A percentile compares a stretch with the other conserved stretches of the same genome.
phyloP scores from a whole-genome alignment of 2,329 filamentous ascomycete genomes.

The Hymenotorrendiella dingleyae region DNA sequence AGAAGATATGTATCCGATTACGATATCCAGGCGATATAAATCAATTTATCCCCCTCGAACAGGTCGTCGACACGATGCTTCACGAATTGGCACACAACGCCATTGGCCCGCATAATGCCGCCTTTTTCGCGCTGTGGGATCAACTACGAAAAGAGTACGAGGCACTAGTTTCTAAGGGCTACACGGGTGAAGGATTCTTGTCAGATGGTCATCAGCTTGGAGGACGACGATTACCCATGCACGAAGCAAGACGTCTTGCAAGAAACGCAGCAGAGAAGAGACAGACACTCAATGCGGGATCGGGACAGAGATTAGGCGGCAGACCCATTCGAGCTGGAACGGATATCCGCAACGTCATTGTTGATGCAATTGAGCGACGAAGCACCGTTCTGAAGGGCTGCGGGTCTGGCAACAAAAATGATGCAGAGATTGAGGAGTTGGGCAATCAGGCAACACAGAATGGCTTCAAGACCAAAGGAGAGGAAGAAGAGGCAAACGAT shows the following conservation, averaged over 20 bases:
- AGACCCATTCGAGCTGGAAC: slow-evolving; percentile 47
- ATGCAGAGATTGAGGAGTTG: slow-evolving; percentile 59
- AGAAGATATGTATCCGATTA: slow-evolving; percentile 76
- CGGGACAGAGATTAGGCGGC: slow-evolving; percentile 70
- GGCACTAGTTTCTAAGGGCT: slow-evolving; percentile 70
- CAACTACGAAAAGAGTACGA: slow-evolving; percentile 83
- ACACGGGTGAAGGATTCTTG: slow-evolving; percentile 85
- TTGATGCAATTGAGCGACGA: slow-evolving; percentile 63
- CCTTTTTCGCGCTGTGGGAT: slow-evolving; percentile 84
- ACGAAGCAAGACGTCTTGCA: slow-evolving; percentile 71
- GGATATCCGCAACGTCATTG: slow-evolving; percentile 68
- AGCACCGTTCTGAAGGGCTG: slow-evolving; percentile 67
- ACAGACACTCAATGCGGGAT: slow-evolving; percentile 49
- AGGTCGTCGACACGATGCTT: slow-evolving; percentile 83
- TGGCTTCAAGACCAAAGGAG: slow-evolving; percentile 76
- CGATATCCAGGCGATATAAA: slow-evolving; percentile 68
- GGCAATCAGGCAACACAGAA: slow-evolving; percentile 58
- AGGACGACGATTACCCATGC: slow-evolving; percentile 55
- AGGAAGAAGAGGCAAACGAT: slow-evolving; percentile 86
- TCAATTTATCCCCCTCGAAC: slow-evolving; percentile 75
- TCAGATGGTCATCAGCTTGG: slow-evolving; percentile 70
- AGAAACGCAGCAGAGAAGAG: slow-evolving; percentile 70
- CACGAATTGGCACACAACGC: slow-evolving; percentile 91
- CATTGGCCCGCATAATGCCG: slow-evolving; percentile 72
- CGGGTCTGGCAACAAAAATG: slow-evolving; percentile 56